phyloP scores from a whole-genome alignment of 306 rosid genomes.

The Gillenia trifoliata region DNA sequence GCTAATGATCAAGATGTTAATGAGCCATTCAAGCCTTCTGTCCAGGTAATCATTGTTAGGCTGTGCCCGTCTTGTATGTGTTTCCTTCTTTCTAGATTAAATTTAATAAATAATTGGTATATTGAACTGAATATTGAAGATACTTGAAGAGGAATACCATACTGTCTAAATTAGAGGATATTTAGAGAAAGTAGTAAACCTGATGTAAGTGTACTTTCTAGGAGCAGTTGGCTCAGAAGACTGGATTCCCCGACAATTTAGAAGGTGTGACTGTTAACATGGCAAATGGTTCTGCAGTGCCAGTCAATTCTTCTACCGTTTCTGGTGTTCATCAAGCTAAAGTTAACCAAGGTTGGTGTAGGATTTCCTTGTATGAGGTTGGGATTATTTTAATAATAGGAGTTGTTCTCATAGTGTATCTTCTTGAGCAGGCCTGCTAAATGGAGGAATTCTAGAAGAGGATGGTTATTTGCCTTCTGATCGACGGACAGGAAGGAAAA shows the following conservation, averaged over 20 bases:
- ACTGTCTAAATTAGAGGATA: conserved; percentile 9
- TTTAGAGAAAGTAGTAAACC: conserved; percentile 14
- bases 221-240: conserved; percentile 47
- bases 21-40: conserved; percentile 30
- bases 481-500: conserved; percentile 57
- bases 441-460: conserved; percentile 53
- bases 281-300: conserved; percentile 39
- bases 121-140: neutral
- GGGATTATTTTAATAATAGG: conserved; percentile 6
- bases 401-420: conserved; percentile 21
- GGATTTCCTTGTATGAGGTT: conserved; percentile 22
- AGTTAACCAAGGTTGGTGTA: conserved; percentile 54
- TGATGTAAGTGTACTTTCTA: conserved; percentile 35
- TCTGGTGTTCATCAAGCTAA: conserved; percentile 35
- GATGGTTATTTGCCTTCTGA: conserved; percentile 54
- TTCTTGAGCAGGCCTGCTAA: conserved; percentile 43
- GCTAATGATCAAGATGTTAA: conserved; percentile 37
- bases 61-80: conserved; percentile 11
- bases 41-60: conserved; percentile 39
- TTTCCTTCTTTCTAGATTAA: conserved; percentile 15
- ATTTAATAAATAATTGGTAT: conserved; percentile 22
- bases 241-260: conserved; percentile 32
- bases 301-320: conserved; percentile 26
- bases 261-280: conserved; percentile 36
- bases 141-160: neutral